These are phyloP conservation scores for Xylariaceae sp. DNA, from an alignment of 2,329 filamentous ascomycete genomes.

Conservation along the genomic window DNA sequence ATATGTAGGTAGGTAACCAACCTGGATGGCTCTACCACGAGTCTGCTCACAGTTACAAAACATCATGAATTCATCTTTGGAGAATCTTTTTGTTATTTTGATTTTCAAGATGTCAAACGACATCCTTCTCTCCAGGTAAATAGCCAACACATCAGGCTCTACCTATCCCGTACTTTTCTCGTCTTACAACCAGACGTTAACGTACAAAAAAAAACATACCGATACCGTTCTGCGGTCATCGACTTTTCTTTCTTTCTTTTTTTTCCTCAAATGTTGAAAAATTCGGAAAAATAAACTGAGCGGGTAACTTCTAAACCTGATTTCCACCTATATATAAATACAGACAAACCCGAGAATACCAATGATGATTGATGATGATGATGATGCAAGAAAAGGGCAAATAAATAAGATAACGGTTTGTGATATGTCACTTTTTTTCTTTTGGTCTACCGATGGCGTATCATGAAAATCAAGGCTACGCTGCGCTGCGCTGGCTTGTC, in stretches of 20 bases:
- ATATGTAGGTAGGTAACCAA: too few relatives aligned
- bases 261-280: not conserved
- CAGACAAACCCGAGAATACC: not conserved
- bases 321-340: not conserved
- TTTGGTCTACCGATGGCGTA: not conserved
- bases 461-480: not conserved
- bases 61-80: too few relatives aligned
- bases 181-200: too few relatives aligned
- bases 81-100: too few relatives aligned
- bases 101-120: too few relatives aligned
- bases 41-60: too few relatives aligned
- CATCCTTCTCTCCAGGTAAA: not conserved
- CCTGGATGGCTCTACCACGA: too few relatives aligned
- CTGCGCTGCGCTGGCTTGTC: not conserved
- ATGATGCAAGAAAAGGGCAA: not conserved
- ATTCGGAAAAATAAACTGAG: not conserved
- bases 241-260: not conserved
- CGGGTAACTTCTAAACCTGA: not conserved
- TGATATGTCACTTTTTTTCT: not conserved
- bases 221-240: too few relatives aligned
- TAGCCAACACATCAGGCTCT: not conserved
- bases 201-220: too few relatives aligned
- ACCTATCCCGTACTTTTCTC: not conserved
- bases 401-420: not conserved
- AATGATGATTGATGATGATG: not conserved